Evolutionary conservation across 1,139 yeast genomes (phyloP), one percentile per base, ranked within the genome.

Genomic region (Nematodospora anomalae): DNA sequence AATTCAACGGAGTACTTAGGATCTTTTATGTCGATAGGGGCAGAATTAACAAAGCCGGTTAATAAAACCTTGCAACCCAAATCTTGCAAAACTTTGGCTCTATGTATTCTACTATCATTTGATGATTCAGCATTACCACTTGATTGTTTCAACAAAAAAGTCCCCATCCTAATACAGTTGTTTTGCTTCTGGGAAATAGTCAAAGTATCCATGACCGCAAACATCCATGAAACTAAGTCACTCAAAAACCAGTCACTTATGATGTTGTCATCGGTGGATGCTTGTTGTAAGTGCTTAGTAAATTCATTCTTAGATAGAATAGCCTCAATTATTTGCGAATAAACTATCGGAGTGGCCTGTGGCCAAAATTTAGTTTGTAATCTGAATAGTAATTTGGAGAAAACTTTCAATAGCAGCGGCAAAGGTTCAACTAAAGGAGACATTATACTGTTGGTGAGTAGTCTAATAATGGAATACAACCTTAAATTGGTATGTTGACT

Each of bases 241-340:
- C 53, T 43, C n/a, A 58, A 35, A 11, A 48, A 40, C 25, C 25
- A 40, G 18, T 35, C 37, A 22, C 25, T 20, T 4, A 28, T 3
- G 5, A 22, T 5, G 8, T 30, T 22, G n/a, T 23, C 23, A 3
- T 37, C 42, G 10, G 32, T 7, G 8, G 36, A 10, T 20, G 29
- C 35, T 27, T 28, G 28, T 26, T 28, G 34, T 34, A 34, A 21
- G 22, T 21, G 45, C 25, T 51, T 55, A 5, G 55, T 41, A 42
- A 55, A 68, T 33, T 60, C 60, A 0, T 76, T 75, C 43, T 73
- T 64, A 11, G 54, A 47, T 32, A 74, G 53, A 26, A 80, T 63
- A n/a, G 76, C 66, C 44, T 80, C 86, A 29, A 82, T 52, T 28
- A 80, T 60, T 39, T 75, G 76, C 32, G 69, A 68, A 43, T 67